phyloP scores from a whole-genome alignment of 805 yeast genomes.

The Kazachstania africana region DNA sequence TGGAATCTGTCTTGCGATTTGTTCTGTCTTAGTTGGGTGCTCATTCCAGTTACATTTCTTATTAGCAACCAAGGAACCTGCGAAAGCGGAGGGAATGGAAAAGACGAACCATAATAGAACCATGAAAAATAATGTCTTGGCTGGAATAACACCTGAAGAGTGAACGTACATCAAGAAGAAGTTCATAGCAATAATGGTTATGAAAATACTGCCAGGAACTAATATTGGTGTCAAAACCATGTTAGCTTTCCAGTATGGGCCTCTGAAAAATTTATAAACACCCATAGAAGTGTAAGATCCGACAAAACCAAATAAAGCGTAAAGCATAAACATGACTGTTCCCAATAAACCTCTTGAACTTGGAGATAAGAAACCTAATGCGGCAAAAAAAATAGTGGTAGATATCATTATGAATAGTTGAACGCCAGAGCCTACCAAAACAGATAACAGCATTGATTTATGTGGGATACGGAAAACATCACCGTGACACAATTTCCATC shows the following conservation, averaged over 20 bases:
- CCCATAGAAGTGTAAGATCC: conserved; percentile 85
- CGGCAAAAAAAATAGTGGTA: conserved; percentile 67
- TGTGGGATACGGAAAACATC: conserved; percentile 85
- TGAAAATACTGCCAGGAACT: conserved; percentile 72
- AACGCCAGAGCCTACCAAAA: conserved; percentile 77
- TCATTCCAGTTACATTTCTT: conserved; percentile 44
- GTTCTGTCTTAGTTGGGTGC: conserved; percentile 80
- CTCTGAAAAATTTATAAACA: conserved; percentile 80
- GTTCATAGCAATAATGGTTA: conserved; percentile 57
- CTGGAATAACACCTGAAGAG: conserved; percentile 91
- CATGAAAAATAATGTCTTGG: conserved; percentile 77
- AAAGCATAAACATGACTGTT: conserved; percentile 78
- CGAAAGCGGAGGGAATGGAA: conserved; percentile 72
- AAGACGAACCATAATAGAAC: conserved; percentile 75
- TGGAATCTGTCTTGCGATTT: conserved; percentile 94
- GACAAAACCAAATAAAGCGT: conserved; percentile 66
- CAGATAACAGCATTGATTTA: conserved; percentile 57
- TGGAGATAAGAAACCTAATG: conserved; percentile 83
- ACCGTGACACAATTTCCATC: conserved; percentile 95
- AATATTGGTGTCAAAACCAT: conserved; percentile 70
- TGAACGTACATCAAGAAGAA: conserved; percentile 65
- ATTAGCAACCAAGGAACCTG: conserved; percentile 73
- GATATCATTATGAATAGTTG: conserved; percentile 72
- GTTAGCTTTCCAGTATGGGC: conserved; percentile 82
- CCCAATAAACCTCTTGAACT: conserved; percentile 89